Percentiles rank a stretch among this genome's conserved stretches.
Conservation (phyloP, 2,329 filamentous ascomycete species). For the Aureobasidium sp. region DNA sequence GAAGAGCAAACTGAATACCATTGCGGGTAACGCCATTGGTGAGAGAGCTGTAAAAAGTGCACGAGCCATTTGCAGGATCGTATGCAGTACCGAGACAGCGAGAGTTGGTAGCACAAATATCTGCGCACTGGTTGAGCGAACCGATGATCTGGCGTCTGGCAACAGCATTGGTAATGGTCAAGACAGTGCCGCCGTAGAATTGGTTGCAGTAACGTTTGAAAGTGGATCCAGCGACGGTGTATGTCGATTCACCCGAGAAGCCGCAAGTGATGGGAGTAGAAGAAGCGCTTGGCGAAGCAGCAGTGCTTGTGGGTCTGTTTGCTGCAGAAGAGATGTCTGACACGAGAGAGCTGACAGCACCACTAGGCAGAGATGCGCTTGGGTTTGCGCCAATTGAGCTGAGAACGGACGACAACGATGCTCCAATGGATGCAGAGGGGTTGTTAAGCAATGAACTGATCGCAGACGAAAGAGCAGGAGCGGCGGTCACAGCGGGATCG, state of each 20-base stretch:
- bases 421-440: neutral
- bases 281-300: neutral
- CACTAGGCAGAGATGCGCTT: neutral
- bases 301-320: neutral
- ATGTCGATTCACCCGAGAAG: neutral
- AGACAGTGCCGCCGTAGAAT: slow-evolving; percentile 5
- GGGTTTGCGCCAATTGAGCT: slow-evolving; percentile 7
- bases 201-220: slow-evolving; percentile 13
- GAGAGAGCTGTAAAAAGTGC: slow-evolving; percentile 10
- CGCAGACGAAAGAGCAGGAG: neutral
- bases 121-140: neutral
- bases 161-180: neutral
- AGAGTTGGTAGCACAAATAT: neutral
- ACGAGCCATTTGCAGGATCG: neutral
- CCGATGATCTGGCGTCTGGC: neutral
- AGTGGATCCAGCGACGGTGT: neutral
- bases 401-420: slow-evolving; percentile 5
- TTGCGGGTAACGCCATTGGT: neutral
- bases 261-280: neutral
- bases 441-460: neutral
- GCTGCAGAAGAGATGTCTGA: neutral
- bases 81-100: slow-evolving; percentile 4
- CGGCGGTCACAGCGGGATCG: neutral
- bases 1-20: slow-evolving; percentile 6
- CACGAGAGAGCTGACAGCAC: neutral